These are phyloP conservation scores for Cystobasidiaceae sp. DNA, from an alignment of 1,284 basidiomycete genomes.

Conservation along the genomic window DNA sequence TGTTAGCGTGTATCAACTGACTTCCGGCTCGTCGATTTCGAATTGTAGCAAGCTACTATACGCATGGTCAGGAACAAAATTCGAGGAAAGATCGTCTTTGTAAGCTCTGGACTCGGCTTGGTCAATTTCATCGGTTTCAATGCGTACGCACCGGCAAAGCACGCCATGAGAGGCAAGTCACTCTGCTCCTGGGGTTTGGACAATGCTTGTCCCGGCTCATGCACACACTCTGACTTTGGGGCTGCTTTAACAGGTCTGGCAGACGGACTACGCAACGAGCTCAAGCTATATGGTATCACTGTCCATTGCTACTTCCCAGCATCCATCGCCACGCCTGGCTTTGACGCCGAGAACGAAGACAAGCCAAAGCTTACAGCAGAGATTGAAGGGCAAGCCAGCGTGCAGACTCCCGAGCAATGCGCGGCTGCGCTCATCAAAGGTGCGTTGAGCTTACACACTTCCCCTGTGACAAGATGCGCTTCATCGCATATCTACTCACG, in stretches of 20 bases:
- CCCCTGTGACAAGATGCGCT: too few relatives aligned
- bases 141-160: conserved; percentile 81
- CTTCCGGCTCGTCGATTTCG: too few relatives aligned
- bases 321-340: conserved; percentile 78
- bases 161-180: conserved; percentile 70
- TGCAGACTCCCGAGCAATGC: conserved; percentile 61
- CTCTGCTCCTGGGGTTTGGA: too few relatives aligned
- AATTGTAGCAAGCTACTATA: not conserved
- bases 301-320: conserved; percentile 83
- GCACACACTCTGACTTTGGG: not conserved
- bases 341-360: conserved; percentile 68
- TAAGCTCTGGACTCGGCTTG: conserved; percentile 73
- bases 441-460: conserved; percentile 44
- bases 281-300: conserved; percentile 69
- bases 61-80: conserved; percentile 60
- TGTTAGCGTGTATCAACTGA: not conserved
- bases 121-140: conserved; percentile 79
- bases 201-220: too few relatives aligned
- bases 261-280: conserved; percentile 76
- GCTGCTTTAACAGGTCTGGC: conserved; percentile 61
- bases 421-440: conserved; percentile 63
- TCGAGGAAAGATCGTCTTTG: conserved; percentile 68
- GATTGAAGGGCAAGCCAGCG: conserved; percentile 73
- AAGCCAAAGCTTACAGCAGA: conserved; percentile 75
- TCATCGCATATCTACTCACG: not conserved